phyloP scores from a whole-genome alignment of 768 basidiomycete species.

The Strobilomyces echinocephalus region DNA sequence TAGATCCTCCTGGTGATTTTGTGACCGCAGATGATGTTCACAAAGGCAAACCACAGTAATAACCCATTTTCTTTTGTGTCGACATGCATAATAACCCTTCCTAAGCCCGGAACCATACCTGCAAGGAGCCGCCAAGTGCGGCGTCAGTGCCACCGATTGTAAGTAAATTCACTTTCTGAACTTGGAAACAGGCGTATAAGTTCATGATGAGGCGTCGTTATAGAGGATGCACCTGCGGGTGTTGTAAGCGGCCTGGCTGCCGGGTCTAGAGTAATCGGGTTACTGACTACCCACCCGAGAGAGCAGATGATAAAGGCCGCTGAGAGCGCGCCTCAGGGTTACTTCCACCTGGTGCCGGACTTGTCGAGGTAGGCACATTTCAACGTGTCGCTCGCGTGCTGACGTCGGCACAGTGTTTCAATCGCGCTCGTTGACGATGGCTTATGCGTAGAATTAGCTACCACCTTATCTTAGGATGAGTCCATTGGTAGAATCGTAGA shows the following conservation, averaged over 20 bases:
- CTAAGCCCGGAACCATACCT: slow-evolving; percentile 85
- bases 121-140: slow-evolving; percentile 70
- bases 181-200: neutral
- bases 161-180: slow-evolving; percentile 5
- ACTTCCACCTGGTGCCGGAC: slow-evolving; percentile 61
- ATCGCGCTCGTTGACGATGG: slow-evolving; percentile 30
- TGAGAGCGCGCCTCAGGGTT: slow-evolving; percentile 37
- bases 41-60: slow-evolving; percentile 75
- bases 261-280: slow-evolving; percentile 78
- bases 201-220: slow-evolving; percentile 58
- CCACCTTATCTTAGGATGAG: slow-evolving; percentile 6
- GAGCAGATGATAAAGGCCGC: slow-evolving; percentile 60
- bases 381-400: neutral
- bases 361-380: slow-evolving; percentile 53
- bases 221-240: slow-evolving; percentile 90
- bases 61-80: neutral
- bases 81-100: slow-evolving; percentile 1
- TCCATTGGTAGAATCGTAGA: slow-evolving; percentile 2
- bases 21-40: slow-evolving; percentile 81
- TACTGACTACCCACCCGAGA: slow-evolving; percentile 75
- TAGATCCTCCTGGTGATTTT: slow-evolving; percentile 69
- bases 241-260: slow-evolving; percentile 74
- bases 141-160: slow-evolving; percentile 45
- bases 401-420: slow-evolving; percentile 18
- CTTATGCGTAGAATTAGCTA: slow-evolving; percentile 35